Base-by-base conservation (phyloP, 169 alveolate genomes). In the Eimeria necatrix region DNA sequence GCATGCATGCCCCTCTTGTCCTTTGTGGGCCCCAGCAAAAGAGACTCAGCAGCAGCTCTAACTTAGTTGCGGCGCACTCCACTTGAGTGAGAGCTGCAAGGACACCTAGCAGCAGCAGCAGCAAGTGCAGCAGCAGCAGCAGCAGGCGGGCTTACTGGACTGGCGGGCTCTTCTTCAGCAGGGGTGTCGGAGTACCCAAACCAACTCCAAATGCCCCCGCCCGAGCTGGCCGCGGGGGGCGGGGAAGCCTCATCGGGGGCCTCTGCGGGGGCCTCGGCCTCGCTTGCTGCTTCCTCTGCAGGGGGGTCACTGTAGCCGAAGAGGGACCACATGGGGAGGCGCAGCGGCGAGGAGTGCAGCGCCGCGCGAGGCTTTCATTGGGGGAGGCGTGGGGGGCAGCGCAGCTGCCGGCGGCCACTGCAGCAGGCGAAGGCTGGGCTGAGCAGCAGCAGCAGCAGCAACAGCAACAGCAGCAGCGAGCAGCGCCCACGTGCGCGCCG, bases 151-250 rank as follows among this genome's bases (percentile, higher is more conserved):
- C 76, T 24, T 64, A 56, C 76, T n/a, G 18, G 41, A 5, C 9
- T 9, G 8, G 14, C 41, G 5, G 76, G 8, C 76, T 64, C 76
- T 64, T n/a, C 41, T 8, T 64, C 76, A 10, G 76, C 41, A 14
- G 76, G 41, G 26, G 41, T 64, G 8, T 9, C 14, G 76, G 18
- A 10, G 26, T 64, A 64, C 26, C 76, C 76, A 5, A 64, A 20
- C 76, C 76, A 64, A n/a, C 41, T 14, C 76, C 76, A 64, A 5
- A 64, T 64, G 76, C 76, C 76, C 76, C 76, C 76, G 76, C 32
- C 14, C 46, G n/a, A 24, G 78, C n/a, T 14, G 78, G 14, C 46
- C 2, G 46, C 3, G 78, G 78, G n/a, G 46, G 12, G 41, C n/a
- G 41, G 2, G 78, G 78, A 3, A 24, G 46, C 68, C 20, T 18